Conservation (phyloP, 1,284 basidiomycete genomes). For the Ustilago shanxiensis region DNA sequence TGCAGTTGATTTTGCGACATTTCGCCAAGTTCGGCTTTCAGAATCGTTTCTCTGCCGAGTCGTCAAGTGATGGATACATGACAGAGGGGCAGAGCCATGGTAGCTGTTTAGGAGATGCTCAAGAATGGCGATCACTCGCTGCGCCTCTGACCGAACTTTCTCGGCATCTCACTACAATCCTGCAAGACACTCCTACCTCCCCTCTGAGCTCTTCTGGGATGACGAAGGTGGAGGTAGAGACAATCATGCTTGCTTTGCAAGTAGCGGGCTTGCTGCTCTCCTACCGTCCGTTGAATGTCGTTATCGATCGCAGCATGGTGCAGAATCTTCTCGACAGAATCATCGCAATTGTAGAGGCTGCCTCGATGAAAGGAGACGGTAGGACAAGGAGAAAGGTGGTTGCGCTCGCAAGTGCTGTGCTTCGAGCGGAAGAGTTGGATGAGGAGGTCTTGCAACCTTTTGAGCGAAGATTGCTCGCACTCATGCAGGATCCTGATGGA, state of each 20-base stretch:
- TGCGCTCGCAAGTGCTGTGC: constrained; percentile 20
- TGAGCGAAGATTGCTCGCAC: constrained; percentile 22
- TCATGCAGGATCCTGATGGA: constrained; percentile 9
- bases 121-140: constrained; percentile 5
- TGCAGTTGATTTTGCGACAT: constrained; percentile 35
- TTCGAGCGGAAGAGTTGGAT: constrained; percentile 35
- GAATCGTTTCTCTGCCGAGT: neutral
- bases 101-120: constrained; percentile 9
- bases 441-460: constrained; percentile 25
- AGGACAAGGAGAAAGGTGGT: neutral
- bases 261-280: constrained; percentile 18
- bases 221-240: neutral
- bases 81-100: constrained; percentile 13
- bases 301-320: neutral
- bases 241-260: constrained; percentile 13
- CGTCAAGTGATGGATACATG: neutral
- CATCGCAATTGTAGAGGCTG: constrained; percentile 22
- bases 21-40: constrained; percentile 27
- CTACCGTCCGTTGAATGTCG: constrained; percentile 12
- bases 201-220: neutral
- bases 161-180: neutral
- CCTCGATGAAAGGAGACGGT: neutral
- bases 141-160: constrained; percentile 9
- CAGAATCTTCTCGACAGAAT: constrained; percentile 12
- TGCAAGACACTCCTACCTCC: neutral